These are phyloP conservation scores for Vitellaria paradoxa DNA, from an alignment of 179 eudicot genomes.

Conservation along the genomic window DNA sequence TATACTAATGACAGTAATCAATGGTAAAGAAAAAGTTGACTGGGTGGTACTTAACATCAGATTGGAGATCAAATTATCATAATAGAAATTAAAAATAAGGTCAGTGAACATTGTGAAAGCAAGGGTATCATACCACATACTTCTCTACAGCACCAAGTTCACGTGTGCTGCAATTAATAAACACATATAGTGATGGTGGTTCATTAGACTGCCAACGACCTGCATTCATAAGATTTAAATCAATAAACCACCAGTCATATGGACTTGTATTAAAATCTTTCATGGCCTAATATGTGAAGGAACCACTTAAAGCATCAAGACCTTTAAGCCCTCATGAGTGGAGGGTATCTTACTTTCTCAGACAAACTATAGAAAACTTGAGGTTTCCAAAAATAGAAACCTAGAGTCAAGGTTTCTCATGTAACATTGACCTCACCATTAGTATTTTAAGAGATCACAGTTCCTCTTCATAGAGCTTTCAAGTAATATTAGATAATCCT, in stretches of 20 bases:
- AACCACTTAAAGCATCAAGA: background rate
- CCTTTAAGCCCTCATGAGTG: background rate
- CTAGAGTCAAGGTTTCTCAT: background rate
- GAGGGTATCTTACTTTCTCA: background rate
- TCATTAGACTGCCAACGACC: constrained; percentile 84
- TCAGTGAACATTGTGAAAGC: constrained; percentile 10
- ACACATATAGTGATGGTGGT: constrained; percentile 77
- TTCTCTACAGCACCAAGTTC: constrained; percentile 86
- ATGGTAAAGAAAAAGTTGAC: constrained; percentile 2
- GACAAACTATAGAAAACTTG: background rate
- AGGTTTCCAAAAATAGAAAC: background rate
- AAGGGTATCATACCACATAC: constrained; percentile 80
- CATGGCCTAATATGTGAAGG: background rate
- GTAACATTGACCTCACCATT: too few relatives aligned
- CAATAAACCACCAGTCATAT: constrained; percentile 5
- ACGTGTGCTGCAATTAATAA: constrained; percentile 84
- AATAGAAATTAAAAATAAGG: background rate
- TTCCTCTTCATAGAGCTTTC: too few relatives aligned
- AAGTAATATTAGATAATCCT: background rate
- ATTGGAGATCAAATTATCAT: background rate
- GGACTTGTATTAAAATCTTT: background rate
- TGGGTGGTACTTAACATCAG: background rate
- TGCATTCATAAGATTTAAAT: constrained; percentile 29
- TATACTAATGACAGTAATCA: background rate
- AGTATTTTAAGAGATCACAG: too few relatives aligned